Conservation (phyloP, 257 asterid genomes). For the Salvia hispanica region DNA sequence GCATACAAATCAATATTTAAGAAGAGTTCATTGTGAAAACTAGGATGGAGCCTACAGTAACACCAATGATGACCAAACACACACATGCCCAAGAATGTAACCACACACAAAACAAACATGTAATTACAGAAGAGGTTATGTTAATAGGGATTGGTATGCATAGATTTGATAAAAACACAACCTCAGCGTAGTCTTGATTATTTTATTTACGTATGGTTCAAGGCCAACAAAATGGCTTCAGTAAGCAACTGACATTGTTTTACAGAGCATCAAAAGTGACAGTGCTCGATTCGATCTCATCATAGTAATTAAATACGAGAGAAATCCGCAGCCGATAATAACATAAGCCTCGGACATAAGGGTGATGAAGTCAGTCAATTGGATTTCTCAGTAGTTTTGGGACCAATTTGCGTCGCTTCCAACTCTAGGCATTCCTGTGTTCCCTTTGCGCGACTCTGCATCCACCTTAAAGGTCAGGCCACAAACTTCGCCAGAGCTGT, state of each 20-base stretch:
- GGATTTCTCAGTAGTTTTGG: constrained; percentile 50
- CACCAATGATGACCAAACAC: too few species aligned
- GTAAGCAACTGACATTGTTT: constrained; percentile 3
- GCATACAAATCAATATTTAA: too few species aligned
- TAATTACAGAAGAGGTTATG: too few species aligned
- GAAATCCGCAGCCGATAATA: constrained; percentile 14
- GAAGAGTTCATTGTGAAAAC: too few species aligned
- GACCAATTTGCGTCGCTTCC: constrained; percentile 98
- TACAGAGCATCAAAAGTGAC: constrained; percentile 21
- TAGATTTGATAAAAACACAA: too few species aligned
- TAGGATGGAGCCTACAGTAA: too few species aligned
- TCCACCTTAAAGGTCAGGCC: constrained; percentile 88
- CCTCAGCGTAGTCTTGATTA: background rate
- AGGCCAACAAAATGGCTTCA: constrained; percentile 34
- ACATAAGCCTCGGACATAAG: constrained; percentile 3
- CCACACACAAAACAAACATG: too few species aligned
- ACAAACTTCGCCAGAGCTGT: constrained; percentile 88
- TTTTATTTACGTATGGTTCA: constrained; percentile 25
- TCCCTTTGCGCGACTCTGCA: constrained; percentile 58
- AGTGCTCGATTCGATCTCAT: background rate
- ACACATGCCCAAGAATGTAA: too few species aligned
- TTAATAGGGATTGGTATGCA: too few species aligned
- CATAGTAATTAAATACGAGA: background rate
- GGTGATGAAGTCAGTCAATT: background rate
- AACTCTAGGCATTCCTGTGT: constrained; percentile 77